These are phyloP conservation scores for Crithidia sp. DNA, from an alignment of 208 protist species.

Conservation along the genomic window DNA sequence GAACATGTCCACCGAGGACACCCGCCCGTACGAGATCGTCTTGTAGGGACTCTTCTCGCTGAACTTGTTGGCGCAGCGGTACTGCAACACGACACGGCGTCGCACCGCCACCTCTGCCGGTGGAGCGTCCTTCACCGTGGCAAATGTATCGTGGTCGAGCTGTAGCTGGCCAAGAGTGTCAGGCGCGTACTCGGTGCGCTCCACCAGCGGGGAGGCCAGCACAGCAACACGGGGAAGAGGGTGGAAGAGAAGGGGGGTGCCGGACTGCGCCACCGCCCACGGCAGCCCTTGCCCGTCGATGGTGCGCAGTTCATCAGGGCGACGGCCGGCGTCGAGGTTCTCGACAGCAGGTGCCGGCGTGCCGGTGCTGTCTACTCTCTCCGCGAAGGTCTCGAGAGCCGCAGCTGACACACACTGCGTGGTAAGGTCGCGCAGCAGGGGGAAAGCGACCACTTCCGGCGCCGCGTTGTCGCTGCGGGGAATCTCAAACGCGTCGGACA, in stretches of 20 bases:
- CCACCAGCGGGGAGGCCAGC: constrained; percentile 46
- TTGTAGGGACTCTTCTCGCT: constrained; percentile 34
- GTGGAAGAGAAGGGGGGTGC: constrained; percentile 37
- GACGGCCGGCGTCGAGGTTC: constrained; percentile 9
- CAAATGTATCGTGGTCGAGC: constrained; percentile 20
- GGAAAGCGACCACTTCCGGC: constrained; percentile 9
- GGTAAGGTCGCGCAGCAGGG: constrained; percentile 15
- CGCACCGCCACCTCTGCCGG: constrained; percentile 3
- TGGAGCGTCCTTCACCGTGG: not conserved
- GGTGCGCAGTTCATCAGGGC: constrained; percentile 3
- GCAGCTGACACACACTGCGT: constrained; percentile 11
- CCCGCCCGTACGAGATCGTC: constrained; percentile 45
- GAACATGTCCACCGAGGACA: constrained; percentile 35
- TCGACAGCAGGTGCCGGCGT: not conserved
- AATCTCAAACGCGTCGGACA: constrained; percentile 27
- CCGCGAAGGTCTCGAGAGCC: constrained; percentile 6
- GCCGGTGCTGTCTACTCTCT: not conserved
- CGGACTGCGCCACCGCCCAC: constrained; percentile 7
- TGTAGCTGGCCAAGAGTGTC: constrained; percentile 17
- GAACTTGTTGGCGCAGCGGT: constrained; percentile 16
- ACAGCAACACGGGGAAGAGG: constrained; percentile 47
- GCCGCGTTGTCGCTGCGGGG: constrained; percentile 17
- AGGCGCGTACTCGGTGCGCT: constrained; percentile 37
- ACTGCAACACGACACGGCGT: constrained; percentile 23
- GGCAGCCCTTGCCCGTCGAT: not conserved